A percentile compares a stretch with the other conserved stretches of the same genome.
phyloP scores from a whole-genome alignment of 805 yeast species.

The Yueomyces sinensis region DNA sequence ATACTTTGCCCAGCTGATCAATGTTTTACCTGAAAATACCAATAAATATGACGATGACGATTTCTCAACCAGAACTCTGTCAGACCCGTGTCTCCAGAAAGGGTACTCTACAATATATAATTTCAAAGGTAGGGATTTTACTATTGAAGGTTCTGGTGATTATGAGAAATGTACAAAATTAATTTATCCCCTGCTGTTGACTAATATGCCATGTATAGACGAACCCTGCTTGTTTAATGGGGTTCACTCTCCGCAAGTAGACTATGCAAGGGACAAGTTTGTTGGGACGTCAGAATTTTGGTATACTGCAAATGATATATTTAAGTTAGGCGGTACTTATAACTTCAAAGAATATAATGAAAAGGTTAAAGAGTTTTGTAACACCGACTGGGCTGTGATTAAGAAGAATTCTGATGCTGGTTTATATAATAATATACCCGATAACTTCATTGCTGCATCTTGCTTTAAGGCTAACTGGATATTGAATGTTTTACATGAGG shows the following conservation, averaged over 20 bases:
- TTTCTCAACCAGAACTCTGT: slow-evolving; percentile 25
- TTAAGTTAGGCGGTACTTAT: slow-evolving; percentile 79
- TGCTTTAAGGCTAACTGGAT: slow-evolving; percentile 97
- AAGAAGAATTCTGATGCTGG: slow-evolving; percentile 38
- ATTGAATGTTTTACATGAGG: slow-evolving; percentile 77
- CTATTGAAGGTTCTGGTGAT: slow-evolving; percentile 63
- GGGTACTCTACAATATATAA: slow-evolving; percentile 39
- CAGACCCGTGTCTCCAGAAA: slow-evolving; percentile 74
- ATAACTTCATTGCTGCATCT: slow-evolving; percentile 51
- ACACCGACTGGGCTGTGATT: slow-evolving; percentile 54
- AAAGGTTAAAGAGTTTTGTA: slow-evolving; percentile 61
- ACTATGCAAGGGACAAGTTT: slow-evolving; percentile 67
- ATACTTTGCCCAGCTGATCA: slow-evolving; percentile 45
- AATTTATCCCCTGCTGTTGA: slow-evolving; percentile 64
- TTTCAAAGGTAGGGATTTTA: slow-evolving; percentile 32
- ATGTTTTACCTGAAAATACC: slow-evolving; percentile 34
- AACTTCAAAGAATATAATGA: slow-evolving; percentile 58
- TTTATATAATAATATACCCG: slow-evolving; percentile 41
- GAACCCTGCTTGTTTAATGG: slow-evolving; percentile 92
- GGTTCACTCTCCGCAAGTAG: slow-evolving; percentile 82
- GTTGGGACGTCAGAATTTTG: slow-evolving; percentile 94
- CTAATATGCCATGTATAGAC: slow-evolving; percentile 70
- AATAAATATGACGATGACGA: slow-evolving; percentile 36
- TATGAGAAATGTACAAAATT: slow-evolving; percentile 59
- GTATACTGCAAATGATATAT: slow-evolving; percentile 91